Evolutionary conservation across 495 filamentous ascomycete genomes (phyloP).

Genomic region (Cairneyella variabilis): DNA sequence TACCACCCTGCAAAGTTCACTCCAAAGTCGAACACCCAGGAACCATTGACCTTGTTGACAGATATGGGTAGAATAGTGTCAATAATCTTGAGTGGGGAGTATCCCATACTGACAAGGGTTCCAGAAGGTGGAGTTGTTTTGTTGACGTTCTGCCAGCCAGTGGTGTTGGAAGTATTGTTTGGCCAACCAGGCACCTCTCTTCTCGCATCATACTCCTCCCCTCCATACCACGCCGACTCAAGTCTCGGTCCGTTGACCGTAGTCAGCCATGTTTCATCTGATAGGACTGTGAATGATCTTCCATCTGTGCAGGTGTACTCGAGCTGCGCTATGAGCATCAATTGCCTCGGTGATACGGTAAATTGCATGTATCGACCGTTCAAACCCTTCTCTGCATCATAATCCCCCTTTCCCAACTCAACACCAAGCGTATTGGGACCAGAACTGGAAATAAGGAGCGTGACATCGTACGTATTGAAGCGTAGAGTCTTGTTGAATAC

Average conservation of each 20-base stretch:
- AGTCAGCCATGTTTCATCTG: neutral
- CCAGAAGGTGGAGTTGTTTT: neutral
- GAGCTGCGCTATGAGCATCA: neutral
- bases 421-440: neutral
- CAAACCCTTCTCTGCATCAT: neutral
- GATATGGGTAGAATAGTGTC: neutral
- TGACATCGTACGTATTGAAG: neutral
- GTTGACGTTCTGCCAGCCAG: neutral
- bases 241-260: neutral
- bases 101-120: neutral
- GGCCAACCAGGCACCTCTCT: neutral
- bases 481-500: neutral
- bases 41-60: neutral
- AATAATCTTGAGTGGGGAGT: neutral
- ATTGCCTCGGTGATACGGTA: neutral
- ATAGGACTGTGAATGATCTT: neutral
- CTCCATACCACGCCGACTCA: conserved; percentile 1
- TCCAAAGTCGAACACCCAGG: conserved; percentile 1
- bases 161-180: neutral
- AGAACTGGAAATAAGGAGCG: neutral
- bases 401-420: neutral
- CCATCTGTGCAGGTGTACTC: conserved; percentile 2
- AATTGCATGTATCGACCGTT: neutral
- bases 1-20: conserved; percentile 3
- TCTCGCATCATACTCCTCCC: conserved; percentile 1